Base-by-base conservation (phyloP, 495 filamentous ascomycete species). In the Cercophora scortea region DNA sequence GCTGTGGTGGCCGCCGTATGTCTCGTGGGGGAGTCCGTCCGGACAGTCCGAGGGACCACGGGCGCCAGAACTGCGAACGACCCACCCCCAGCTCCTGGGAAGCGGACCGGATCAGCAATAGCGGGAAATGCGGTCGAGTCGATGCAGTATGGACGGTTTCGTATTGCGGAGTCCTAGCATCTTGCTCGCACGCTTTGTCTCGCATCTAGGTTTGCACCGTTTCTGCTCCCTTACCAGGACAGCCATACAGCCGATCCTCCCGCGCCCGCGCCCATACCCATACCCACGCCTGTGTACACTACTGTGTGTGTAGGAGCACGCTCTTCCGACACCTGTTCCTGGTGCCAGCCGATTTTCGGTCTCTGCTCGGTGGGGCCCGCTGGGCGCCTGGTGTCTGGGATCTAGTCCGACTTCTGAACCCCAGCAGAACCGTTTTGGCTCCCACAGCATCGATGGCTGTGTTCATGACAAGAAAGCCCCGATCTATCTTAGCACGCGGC, bases 1-100 rank as follows among this genome's bases (percentile, higher is more conserved):
- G 47, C 56, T 53, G 50, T 59, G 51, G 50, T 64, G 42, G 55
- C 8, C 53, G 58, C 58, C 55, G 58, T 55, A 32, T 39, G 19
- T 51, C 12, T 51, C 42, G 54, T 61, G 58, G 61, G 61, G 58
- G 59, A 59, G 55, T 61, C 58, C 61, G 57, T 51, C 51, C 53
- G 53, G 49, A 58, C 50, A 53, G 60, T 62, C 60, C 60, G 60
- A 46, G 17, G 51, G 57, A 33, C 54, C 51, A 51, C 42, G 56
- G 47, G 40, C 38, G 36, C 34, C 43, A 33, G 1, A 18, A 39
- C 50, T 41, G 50, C 55, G 44, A 42, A 33, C 53, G 51, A 53
- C 49, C 53, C 58, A 57, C 54, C 55, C 36, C 40, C 35, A 32
- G 13, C 49, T 19, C 42, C 36, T 35, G 34, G 35, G 41, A 49